Conservation (phyloP, 225 moss, liverwort and hornwort species). For the Straminergon stramineum region DNA sequence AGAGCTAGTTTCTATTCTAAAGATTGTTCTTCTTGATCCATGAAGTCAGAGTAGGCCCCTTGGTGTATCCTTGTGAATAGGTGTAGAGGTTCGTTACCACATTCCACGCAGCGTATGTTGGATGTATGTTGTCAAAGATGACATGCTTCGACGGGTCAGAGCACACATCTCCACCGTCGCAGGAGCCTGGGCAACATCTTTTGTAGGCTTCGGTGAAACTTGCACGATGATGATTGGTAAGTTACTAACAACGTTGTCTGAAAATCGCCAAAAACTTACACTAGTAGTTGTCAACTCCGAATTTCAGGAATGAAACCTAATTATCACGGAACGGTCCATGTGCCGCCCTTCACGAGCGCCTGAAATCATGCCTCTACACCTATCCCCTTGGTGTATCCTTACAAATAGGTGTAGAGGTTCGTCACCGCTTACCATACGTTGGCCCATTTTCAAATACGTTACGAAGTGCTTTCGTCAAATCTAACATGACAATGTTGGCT, state of each 20-base stretch:
- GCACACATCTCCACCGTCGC: background rate
- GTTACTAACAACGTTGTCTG: background rate
- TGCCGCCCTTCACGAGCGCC: no score
- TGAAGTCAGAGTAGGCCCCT: slow-evolving; percentile 5
- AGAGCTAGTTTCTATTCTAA: background rate
- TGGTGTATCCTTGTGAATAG: slow-evolving; percentile 9
- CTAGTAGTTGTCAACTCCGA: background rate
- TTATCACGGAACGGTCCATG: background rate
- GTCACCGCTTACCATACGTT: background rate
- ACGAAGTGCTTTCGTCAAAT: slow-evolving; percentile 15
- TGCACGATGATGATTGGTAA: background rate
- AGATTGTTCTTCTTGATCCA: slow-evolving; percentile 17
- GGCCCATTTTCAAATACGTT: slow-evolving; percentile 18
- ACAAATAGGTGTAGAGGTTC: no score
- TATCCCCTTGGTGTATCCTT: no score
- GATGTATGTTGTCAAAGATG: slow-evolving; percentile 28
- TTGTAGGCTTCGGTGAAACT: slow-evolving; percentile 21
- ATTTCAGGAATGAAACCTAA: background rate
- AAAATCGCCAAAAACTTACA: no score
- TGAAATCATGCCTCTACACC: no score
- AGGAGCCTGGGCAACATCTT: slow-evolving; percentile 9
- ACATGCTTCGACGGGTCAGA: slow-evolving; percentile 12
- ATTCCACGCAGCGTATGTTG: slow-evolving; percentile 28
- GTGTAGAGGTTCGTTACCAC: slow-evolving; percentile 1
- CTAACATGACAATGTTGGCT: slow-evolving; percentile 16